These are phyloP conservation scores for sweet orange (Citrus sinensis) DNA, from an alignment of 345 rosid species.

Conservation along the genomic window DVS_A1.0 CM039167.1:22158501-22159000, in stretches of 20 bases:
- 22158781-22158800: not conserved
- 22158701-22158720: not conserved
- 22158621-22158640: not conserved
- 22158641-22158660: not conserved
- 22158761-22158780: not conserved
- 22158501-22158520: not conserved
- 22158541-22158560: not conserved
- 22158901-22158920: not conserved
- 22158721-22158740: not conserved
- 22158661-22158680: not conserved
- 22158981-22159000: not conserved
- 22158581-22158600: not conserved
- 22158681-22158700: not conserved
- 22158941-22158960: not conserved
- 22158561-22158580: not conserved
- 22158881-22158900: not conserved
- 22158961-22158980: not conserved
- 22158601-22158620: not conserved
- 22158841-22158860: slow-evolving; percentile 3
- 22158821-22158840: not conserved
- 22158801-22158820: not conserved
- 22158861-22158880: not conserved
- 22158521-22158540: not conserved
- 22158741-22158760: not conserved
- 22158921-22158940: not conserved